These are phyloP conservation scores for Candida glaebosa DNA, from an alignment of 805 yeast species.

Conservation along the genomic window DNA sequence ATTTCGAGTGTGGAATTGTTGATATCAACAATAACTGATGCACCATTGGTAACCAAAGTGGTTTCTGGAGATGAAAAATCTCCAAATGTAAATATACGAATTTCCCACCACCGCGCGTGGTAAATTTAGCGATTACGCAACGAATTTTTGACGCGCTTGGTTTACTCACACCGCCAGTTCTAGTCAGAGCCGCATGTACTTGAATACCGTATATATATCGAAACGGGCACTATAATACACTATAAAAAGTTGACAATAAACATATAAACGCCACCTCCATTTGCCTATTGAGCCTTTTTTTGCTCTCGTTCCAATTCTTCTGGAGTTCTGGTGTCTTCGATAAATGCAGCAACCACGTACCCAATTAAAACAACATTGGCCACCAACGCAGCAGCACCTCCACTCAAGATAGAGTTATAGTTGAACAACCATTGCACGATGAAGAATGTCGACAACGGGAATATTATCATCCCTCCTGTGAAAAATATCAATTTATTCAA, in stretches of 20 bases:
- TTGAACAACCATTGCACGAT: constrained; percentile 41
- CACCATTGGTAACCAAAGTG: constrained; percentile 35
- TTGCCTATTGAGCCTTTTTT: constrained; percentile 6
- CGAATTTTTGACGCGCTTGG: no score
- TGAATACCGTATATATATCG: no score
- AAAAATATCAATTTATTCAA: constrained; percentile 65
- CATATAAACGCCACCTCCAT: neutral
- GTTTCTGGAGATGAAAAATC: no score
- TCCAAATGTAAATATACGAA: no score
- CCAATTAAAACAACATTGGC: constrained; percentile 75
- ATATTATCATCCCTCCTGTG: constrained; percentile 71
- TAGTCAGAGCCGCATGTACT: no score
- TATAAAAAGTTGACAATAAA: no score
- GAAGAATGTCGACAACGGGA: constrained; percentile 66
- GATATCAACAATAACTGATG: constrained; percentile 51
- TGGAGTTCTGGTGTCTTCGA: constrained; percentile 48
- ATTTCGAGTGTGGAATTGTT: constrained; percentile 39
- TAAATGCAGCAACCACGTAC: constrained; percentile 70
- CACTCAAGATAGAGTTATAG: constrained; percentile 62
- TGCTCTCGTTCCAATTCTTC: constrained; percentile 23
- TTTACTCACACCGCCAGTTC: no score
- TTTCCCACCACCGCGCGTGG: neutral
- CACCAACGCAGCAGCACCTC: constrained; percentile 74
- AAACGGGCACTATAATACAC: no score
- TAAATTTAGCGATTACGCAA: no score